phyloP scores from a whole-genome alignment of 2,329 filamentous ascomycete genomes.

The Colletotrichum falcatum region DNA sequence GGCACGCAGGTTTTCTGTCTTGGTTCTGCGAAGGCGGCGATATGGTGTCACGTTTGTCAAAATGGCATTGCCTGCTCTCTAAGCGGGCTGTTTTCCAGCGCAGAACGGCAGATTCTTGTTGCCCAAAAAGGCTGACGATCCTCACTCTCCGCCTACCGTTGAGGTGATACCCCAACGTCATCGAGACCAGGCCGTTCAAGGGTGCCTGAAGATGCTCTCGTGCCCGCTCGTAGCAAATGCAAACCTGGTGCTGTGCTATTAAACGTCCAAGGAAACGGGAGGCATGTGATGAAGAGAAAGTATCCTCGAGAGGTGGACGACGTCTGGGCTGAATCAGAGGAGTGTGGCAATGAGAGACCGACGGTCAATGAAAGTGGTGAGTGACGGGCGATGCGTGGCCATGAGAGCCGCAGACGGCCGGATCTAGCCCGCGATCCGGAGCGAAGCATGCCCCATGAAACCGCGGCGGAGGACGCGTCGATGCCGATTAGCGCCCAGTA shows the following conservation, averaged over 20 bases:
- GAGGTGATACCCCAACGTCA: conserved; percentile 26
- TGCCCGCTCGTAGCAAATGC: conserved; percentile 10
- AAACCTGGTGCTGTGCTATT: conserved; percentile 9
- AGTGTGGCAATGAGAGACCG: background rate
- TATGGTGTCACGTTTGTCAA: background rate
- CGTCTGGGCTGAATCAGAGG: background rate
- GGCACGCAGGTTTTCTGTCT: background rate
- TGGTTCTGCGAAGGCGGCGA: conserved; percentile 3
- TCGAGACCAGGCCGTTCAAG: background rate
- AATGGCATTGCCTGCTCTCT: background rate
- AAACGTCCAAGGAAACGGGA: conserved; percentile 24
- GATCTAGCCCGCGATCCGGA: conserved; percentile 12
- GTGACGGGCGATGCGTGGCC: background rate
- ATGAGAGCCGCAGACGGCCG: background rate
- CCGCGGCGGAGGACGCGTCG: conserved; percentile 1
- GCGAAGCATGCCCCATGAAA: background rate
- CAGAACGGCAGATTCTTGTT: background rate
- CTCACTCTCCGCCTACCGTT: conserved; percentile 1
- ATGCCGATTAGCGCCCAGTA: conserved; percentile 1
- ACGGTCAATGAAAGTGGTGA: conserved; percentile 11
- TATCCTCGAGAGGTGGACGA: background rate
- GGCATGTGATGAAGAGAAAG: conserved; percentile 15
- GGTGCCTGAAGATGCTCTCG: conserved; percentile 3
- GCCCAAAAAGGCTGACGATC: background rate
- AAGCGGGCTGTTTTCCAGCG: background rate